Evolutionary conservation across 768 basidiomycete genomes (phyloP).

Genomic region (Leccinum truebloodii): DNA sequence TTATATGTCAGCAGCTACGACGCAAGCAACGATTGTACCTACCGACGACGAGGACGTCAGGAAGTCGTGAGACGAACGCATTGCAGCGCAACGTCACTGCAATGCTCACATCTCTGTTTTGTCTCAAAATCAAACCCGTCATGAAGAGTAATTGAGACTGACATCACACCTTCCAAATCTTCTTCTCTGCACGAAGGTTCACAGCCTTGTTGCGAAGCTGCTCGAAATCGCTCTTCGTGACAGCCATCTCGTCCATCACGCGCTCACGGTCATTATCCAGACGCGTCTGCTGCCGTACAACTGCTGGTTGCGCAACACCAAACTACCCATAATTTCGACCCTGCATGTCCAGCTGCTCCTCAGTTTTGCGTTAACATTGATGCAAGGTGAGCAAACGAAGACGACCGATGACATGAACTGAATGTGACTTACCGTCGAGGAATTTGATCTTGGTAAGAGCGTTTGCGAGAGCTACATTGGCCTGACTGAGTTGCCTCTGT

Average conservation of each 20-base stretch:
- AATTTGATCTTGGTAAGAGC: conserved; percentile 81
- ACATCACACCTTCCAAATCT: conserved; percentile 79
- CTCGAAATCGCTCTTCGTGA: conserved; percentile 62
- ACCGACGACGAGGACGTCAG: too few species aligned
- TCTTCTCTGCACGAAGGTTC: conserved; percentile 90
- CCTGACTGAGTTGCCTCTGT: conserved; percentile 67
- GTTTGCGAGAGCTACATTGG: conserved; percentile 72
- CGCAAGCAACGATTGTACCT: too few species aligned
- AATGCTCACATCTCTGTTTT: too few species aligned
- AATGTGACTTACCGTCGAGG: conserved; percentile 57
- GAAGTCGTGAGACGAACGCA: too few species aligned
- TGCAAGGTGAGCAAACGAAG: background rate
- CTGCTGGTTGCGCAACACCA: conserved; percentile 39
- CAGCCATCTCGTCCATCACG: conserved; percentile 65
- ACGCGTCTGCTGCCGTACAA: conserved; percentile 71
- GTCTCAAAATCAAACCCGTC: background rate
- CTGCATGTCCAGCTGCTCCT: conserved; percentile 66
- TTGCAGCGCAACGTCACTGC: too few species aligned
- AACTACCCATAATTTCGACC: conserved; percentile 61
- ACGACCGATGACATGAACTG: too few species aligned
- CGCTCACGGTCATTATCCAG: conserved; percentile 74
- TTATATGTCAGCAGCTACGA: too few species aligned
- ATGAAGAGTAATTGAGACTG: background rate
- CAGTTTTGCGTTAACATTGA: conserved; percentile 65
- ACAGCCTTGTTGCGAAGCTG: conserved; percentile 83